These are phyloP conservation scores for Globisporangium canariense DNA, from an alignment of 352 stramenopile genomes.

Conservation along the genomic window DNA sequence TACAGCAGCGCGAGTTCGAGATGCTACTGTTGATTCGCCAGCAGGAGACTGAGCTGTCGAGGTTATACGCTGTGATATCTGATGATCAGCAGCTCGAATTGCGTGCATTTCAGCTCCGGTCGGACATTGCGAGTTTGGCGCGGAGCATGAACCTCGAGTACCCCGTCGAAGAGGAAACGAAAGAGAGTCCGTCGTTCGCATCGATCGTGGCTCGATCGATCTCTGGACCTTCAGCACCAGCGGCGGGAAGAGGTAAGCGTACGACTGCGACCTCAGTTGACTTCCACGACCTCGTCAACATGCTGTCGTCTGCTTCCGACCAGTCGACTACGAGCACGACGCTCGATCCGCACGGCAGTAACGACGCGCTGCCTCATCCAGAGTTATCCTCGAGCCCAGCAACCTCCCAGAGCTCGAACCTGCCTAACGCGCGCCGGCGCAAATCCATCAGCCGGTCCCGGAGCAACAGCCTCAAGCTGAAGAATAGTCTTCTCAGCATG, in stretches of 20 bases:
- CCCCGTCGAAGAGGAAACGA: constrained; percentile 25
- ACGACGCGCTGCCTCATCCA: neutral
- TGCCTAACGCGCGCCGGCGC: constrained; percentile 40
- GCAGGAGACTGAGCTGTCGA: constrained; percentile 73
- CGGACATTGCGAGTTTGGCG: constrained; percentile 67
- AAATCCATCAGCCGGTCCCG: constrained; percentile 59
- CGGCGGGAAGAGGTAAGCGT: constrained; percentile 15
- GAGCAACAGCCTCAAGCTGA: constrained; percentile 59
- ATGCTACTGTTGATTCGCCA: constrained; percentile 81
- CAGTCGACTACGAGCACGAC: neutral
- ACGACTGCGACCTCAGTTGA: constrained; percentile 27
- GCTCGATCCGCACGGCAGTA: neutral
- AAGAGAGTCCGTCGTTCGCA: constrained; percentile 12
- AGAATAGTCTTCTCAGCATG: constrained; percentile 60
- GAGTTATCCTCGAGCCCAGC: constrained; percentile 10
- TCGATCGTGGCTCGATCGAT: constrained; percentile 8
- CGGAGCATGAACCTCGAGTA: constrained; percentile 78
- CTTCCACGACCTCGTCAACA: constrained; percentile 49
- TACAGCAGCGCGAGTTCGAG: constrained; percentile 85
- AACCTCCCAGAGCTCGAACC: constrained; percentile 20
- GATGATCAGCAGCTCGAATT: constrained; percentile 64
- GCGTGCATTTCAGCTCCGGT: constrained; percentile 57
- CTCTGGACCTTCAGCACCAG: neutral
- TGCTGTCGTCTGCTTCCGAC: constrained; percentile 20
- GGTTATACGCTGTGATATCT: constrained; percentile 53